phyloP scores from a whole-genome alignment of 257 asterid species.

The Jacaranda copaia region DNA sequence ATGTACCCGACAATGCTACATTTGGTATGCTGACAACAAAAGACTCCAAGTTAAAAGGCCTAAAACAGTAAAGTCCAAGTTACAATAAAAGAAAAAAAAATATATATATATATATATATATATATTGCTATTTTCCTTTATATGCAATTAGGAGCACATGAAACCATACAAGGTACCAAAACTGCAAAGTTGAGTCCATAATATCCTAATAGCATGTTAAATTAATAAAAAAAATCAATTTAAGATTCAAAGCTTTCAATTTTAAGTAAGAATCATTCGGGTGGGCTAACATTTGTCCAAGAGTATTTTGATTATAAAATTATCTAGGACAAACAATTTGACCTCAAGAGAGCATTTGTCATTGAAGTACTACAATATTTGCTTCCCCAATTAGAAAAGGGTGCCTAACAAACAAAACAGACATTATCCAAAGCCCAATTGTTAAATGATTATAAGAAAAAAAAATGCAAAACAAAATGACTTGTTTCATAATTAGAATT shows the following conservation, averaged over 20 bases:
- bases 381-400: constrained; percentile 74
- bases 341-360: constrained; percentile 84
- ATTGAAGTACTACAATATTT: constrained; percentile 72
- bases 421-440: constrained; percentile 20
- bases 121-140: background rate
- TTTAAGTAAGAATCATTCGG: background rate
- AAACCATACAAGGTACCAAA: constrained; percentile 60
- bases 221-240: constrained; percentile 24
- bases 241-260: constrained; percentile 19
- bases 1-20: constrained; percentile 78
- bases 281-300: constrained; percentile 20
- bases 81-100: too few relatives aligned
- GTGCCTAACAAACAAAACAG: constrained; percentile 66
- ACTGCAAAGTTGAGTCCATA: constrained; percentile 86
- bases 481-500: constrained; percentile 16
- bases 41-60: constrained; percentile 30
- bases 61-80: too few relatives aligned
- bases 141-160: constrained; percentile 23
- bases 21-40: constrained; percentile 54
- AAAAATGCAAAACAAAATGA: background rate
- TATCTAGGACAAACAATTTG: constrained; percentile 37
- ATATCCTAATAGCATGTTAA: constrained; percentile 68
- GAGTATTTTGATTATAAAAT: constrained; percentile 12
- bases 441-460: constrained; percentile 8
- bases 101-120: too few relatives aligned